A percentile compares a stretch with the other conserved stretches of the same genome.
phyloP scores from a whole-genome alignment of 495 filamentous ascomycete species.

The Sporormia fimetaria region DNA sequence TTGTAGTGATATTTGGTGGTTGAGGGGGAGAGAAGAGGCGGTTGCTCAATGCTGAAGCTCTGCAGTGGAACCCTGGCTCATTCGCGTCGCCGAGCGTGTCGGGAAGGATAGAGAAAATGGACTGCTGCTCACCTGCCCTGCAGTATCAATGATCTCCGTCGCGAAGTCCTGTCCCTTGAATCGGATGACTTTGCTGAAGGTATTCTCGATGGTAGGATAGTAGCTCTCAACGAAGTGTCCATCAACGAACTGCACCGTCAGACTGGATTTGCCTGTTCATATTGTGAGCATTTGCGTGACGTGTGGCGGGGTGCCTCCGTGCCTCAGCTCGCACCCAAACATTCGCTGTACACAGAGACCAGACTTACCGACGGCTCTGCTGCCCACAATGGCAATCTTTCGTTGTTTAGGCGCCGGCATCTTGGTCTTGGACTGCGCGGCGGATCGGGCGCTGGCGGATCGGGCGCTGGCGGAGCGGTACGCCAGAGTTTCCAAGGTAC shows the following conservation, averaged over 20 bases:
- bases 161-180: constrained; percentile 86
- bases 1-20: not conserved
- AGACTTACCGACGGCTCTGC: constrained; percentile 69
- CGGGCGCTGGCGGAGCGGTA: constrained; percentile 6
- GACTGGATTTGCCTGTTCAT: constrained; percentile 78
- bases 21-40: not conserved
- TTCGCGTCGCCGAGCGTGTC: too few species aligned
- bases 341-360: not conserved
- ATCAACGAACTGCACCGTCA: constrained; percentile 95
- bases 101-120: constrained; percentile 4
- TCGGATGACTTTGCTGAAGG: constrained; percentile 88
- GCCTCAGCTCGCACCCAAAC: not conserved
- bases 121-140: constrained; percentile 62
- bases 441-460: not conserved
- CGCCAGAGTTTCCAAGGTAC: constrained; percentile 7
- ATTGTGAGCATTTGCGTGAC: not conserved
- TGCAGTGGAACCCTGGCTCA: too few species aligned
- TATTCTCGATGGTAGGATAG: constrained; percentile 98
- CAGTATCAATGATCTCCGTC: constrained; percentile 97
- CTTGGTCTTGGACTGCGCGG: constrained; percentile 1
- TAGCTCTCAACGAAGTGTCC: constrained; percentile 98
- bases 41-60: not conserved
- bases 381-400: constrained; percentile 97
- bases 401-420: constrained; percentile 80
- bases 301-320: not conserved